A percentile compares a stretch with the other conserved stretches of the same genome.
Evolutionary conservation across 2,329 filamentous ascomycete genomes (phyloP).

Genomic region (Hysterium pulicare): DNA sequence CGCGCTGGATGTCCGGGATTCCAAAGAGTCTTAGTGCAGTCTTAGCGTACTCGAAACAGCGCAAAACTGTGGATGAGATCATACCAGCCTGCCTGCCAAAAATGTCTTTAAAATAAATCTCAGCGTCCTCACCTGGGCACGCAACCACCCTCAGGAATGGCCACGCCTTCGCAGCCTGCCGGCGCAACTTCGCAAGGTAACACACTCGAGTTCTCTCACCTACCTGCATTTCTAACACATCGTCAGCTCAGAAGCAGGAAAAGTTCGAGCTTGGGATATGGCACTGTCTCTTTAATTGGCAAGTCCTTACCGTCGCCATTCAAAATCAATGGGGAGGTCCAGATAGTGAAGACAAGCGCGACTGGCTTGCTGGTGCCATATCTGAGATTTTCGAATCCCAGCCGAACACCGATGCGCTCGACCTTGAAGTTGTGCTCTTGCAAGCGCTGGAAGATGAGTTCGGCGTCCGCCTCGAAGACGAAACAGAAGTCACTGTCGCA

Average conservation of each 20-base stretch:
- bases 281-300: conserved; percentile 82
- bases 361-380: conserved; percentile 91
- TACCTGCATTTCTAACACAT: no score
- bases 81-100: no score
- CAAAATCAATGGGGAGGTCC: conserved; percentile 85
- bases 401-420: conserved; percentile 66
- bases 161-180: conserved; percentile 3
- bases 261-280: conserved; percentile 79
- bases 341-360: conserved; percentile 79
- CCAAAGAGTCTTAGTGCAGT: no score
- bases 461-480: conserved; percentile 87
- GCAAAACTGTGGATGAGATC: no score
- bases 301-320: conserved; percentile 80
- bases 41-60: no score
- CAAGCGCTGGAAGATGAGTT: conserved; percentile 97
- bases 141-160: conserved; percentile 6
- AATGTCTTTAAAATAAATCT: no score
- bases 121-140: no score
- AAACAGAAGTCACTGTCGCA: conserved; percentile 72
- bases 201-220: no score
- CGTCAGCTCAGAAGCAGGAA: conserved; percentile 24
- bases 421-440: conserved; percentile 79
- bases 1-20: no score
- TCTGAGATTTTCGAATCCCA: conserved; percentile 67
- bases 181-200: conserved; percentile 5